phyloP scores from a whole-genome alignment of 495 filamentous ascomycete genomes.

The Pseudotulostoma volvatum region DNA sequence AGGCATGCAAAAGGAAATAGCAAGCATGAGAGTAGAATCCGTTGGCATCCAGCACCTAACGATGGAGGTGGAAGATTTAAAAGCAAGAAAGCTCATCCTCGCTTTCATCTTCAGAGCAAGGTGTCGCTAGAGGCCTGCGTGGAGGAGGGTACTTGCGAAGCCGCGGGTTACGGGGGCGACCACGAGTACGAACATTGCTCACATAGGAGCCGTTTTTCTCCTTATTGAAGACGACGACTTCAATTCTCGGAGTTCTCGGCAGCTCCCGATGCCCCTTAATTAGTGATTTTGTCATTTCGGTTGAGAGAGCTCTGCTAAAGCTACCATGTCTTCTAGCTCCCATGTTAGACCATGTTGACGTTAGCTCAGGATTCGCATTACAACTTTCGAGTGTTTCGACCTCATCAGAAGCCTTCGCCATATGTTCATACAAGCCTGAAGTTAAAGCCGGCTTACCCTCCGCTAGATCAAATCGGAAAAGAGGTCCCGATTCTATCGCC shows the following conservation, averaged over 20 bases:
- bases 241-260: background rate
- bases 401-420: background rate
- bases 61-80: constrained; percentile 3
- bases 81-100: constrained; percentile 31
- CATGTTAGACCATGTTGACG: constrained; percentile 4
- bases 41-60: too few species aligned
- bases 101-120: constrained; percentile 20
- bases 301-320: too few species aligned
- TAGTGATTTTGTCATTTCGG: background rate
- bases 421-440: background rate
- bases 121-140: constrained; percentile 13
- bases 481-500: constrained; percentile 10
- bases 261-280: background rate
- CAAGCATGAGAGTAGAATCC: too few species aligned
- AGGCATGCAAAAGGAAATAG: too few species aligned
- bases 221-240: background rate
- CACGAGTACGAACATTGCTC: background rate
- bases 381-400: background rate
- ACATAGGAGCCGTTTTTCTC: background rate
- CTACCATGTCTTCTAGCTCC: background rate
- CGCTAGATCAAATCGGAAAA: constrained; percentile 8
- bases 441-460: background rate
- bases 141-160: background rate
- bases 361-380: background rate
- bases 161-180: background rate